Conservation (phyloP, 148 eudicot genomes). For the Spergularia bocconei region DNA sequence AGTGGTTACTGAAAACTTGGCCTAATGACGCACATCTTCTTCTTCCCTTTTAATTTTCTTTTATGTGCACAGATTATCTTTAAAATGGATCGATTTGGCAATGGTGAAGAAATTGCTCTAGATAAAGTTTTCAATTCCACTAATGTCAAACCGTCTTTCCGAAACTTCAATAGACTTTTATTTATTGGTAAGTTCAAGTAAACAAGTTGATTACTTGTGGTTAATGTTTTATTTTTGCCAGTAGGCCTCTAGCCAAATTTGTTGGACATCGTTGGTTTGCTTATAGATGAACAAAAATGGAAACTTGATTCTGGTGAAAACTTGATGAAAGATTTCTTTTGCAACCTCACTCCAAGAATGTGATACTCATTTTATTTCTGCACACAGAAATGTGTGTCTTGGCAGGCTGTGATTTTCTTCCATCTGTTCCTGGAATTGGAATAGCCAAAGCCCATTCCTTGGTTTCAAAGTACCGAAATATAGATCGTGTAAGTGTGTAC, state of each 20-base stretch:
- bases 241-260: not conserved
- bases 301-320: not conserved
- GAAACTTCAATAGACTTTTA: constrained; percentile 41
- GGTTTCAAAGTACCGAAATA: constrained; percentile 67
- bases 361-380: not conserved
- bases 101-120: constrained; percentile 64
- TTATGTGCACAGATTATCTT: constrained; percentile 50
- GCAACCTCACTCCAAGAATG: not conserved
- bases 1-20: not conserved
- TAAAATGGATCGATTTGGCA: constrained; percentile 82
- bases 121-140: constrained; percentile 52
- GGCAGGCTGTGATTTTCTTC: constrained; percentile 90
- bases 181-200: constrained; percentile 49
- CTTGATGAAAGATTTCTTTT: not conserved
- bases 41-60: constrained; percentile 7
- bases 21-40: not conserved
- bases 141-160: constrained; percentile 53
- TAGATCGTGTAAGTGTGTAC: constrained; percentile 65
- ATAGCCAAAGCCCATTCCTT: constrained; percentile 62
- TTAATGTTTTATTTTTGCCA: not conserved
- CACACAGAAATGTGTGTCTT: constrained; percentile 78
- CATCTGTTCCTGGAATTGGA: constrained; percentile 86
- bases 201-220: not conserved
- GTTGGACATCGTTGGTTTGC: not conserved
- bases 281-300: not conserved